These are phyloP conservation scores for Medicago ruthenica DNA, from an alignment of 306 rosid species.

Conservation along the genomic window DNA sequence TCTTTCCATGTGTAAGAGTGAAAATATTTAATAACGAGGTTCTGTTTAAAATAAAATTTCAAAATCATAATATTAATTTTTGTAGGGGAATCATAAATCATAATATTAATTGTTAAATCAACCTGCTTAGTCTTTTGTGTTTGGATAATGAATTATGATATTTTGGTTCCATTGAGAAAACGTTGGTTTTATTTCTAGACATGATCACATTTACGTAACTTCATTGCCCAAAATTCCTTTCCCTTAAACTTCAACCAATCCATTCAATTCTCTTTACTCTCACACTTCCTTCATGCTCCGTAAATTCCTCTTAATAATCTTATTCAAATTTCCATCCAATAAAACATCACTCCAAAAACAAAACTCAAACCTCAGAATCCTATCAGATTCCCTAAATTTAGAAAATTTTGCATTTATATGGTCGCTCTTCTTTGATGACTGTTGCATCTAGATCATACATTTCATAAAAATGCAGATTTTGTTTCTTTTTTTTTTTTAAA, in stretches of 20 bases:
- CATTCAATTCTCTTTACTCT: constrained; percentile 43
- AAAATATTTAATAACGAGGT: too few species aligned
- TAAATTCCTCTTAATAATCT: neutral
- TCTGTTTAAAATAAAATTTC: too few species aligned
- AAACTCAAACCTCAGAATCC: too few species aligned
- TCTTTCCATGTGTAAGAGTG: too few species aligned
- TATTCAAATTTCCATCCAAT: neutral
- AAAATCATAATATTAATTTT: too few species aligned
- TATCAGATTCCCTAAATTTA: neutral
- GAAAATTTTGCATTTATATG: neutral
- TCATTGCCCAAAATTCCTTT: neutral
- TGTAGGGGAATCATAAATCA: too few species aligned
- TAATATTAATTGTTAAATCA: too few species aligned
- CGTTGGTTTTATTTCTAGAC: neutral
- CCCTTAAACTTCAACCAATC: constrained; percentile 38
- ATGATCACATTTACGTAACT: neutral
- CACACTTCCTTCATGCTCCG: constrained; percentile 33
- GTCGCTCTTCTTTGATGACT: neutral
- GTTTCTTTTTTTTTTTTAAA: neutral
- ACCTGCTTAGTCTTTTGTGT: neutral
- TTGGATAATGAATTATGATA: neutral
- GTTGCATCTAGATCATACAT: neutral
- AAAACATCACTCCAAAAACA: too few species aligned
- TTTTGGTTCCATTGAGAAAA: neutral
- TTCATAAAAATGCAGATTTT: neutral